phyloP scores from a whole-genome alignment of 2,329 filamentous ascomycete species.

The Fusarium pilosicola region DNA sequence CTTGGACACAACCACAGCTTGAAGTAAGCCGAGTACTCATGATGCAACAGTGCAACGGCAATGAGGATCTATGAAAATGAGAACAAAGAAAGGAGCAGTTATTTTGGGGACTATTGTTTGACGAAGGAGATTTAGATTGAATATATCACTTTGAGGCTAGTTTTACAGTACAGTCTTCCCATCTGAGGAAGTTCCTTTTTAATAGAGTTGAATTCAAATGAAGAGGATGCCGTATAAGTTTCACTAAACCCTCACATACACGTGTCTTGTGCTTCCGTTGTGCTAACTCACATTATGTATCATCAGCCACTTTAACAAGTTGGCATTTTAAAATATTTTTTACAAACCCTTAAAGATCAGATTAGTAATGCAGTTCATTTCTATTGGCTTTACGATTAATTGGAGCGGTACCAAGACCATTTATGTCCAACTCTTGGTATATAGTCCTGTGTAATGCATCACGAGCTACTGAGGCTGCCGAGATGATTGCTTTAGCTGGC shows the following conservation, averaged over 20 bases:
- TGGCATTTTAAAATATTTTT: background rate
- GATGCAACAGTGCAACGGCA: conserved; percentile 74
- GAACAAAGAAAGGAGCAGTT: background rate
- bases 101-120: background rate
- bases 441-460: background rate
- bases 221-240: background rate
- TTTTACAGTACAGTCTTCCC: background rate
- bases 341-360: background rate
- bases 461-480: background rate
- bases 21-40: conserved; percentile 76
- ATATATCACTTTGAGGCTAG: background rate
- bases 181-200: too few species aligned
- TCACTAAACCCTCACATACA: background rate
- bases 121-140: background rate
- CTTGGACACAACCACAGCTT: conserved; percentile 76
- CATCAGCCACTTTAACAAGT: background rate
- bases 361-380: background rate
- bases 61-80: conserved; percentile 54
- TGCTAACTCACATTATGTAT: background rate
- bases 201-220: background rate
- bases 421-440: background rate
- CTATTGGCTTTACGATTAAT: background rate
- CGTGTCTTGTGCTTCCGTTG: background rate
- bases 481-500: background rate
- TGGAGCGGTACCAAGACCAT: background rate